phyloP scores from a whole-genome alignment of 306 rosid genomes.

The Begonia peltatifolia region DNA sequence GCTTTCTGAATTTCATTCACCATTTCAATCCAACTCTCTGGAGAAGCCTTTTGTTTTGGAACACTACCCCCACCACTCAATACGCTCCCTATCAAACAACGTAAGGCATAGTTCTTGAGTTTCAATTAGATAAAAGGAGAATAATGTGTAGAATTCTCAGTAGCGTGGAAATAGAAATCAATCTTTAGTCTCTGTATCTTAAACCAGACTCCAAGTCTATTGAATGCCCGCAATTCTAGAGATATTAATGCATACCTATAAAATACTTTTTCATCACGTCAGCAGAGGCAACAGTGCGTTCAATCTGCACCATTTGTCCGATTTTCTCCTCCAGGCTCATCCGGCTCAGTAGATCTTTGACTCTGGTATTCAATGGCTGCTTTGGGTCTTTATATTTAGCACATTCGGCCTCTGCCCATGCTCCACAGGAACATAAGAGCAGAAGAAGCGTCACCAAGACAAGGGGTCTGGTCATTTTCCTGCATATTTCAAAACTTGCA shows the following conservation, averaged over 20 bases:
- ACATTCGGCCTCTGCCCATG: slow-evolving; percentile 3
- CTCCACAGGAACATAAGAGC: background rate
- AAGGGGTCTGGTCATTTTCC: slow-evolving; percentile 4
- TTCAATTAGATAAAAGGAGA: background rate
- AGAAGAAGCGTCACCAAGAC: slow-evolving; percentile 7
- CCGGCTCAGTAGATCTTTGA: slow-evolving; percentile 14
- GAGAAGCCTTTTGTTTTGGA: slow-evolving; percentile 15
- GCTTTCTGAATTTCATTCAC: slow-evolving; percentile 21
- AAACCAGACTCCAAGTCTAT: no score
- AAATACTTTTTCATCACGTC: slow-evolving; percentile 20
- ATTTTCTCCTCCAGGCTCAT: slow-evolving; percentile 27
- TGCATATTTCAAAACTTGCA: no score
- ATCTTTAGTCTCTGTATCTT: no score
- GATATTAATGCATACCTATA: slow-evolving; percentile 10
- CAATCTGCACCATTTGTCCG: slow-evolving; percentile 30
- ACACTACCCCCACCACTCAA: slow-evolving; percentile 25
- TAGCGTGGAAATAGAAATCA: no score
- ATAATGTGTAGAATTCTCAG: background rate
- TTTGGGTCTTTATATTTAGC: slow-evolving; percentile 20
- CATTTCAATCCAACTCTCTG: slow-evolving; percentile 22
- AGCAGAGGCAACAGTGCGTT: slow-evolving; percentile 14
- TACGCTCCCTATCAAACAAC: slow-evolving; percentile 19
- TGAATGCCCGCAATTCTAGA: no score
- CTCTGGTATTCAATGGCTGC: slow-evolving; percentile 11
- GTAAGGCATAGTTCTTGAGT: background rate